Evolutionary conservation across 768 basidiomycete species (phyloP).

Genomic region (Tulasnella sp.): DNA sequence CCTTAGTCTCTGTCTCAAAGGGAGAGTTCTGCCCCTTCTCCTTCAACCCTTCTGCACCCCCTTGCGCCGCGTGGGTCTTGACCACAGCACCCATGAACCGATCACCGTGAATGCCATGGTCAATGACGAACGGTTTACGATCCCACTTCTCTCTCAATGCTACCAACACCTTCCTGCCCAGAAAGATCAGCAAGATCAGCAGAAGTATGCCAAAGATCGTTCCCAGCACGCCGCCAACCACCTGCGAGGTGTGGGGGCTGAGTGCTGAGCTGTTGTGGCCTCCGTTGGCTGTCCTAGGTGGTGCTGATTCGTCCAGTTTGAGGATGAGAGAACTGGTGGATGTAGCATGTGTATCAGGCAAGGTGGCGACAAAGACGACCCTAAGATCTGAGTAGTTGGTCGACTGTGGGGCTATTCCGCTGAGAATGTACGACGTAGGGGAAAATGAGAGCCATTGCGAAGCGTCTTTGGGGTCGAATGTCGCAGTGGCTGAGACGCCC

Average conservation of each 20-base stretch:
- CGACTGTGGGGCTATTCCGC: conserved; percentile 43
- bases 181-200: neutral
- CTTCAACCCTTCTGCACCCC: neutral
- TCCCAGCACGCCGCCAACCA: neutral
- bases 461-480: conserved; percentile 39
- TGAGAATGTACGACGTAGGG: conserved; percentile 34
- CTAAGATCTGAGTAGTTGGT: conserved; percentile 20
- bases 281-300: neutral
- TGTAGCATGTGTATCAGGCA: neutral
- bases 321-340: neutral
- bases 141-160: neutral
- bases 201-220: neutral
- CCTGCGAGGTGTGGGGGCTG: neutral
- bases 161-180: neutral
- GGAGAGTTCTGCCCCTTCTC: neutral
- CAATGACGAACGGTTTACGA: neutral
- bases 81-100: neutral
- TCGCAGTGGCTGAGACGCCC: conserved; percentile 40
- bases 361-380: conserved; percentile 1
- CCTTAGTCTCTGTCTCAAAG: neutral
- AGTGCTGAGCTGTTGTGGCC: neutral
- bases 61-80: too few relatives aligned
- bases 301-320: neutral
- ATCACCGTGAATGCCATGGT: neutral
- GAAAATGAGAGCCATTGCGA: conserved; percentile 47